phyloP scores from a whole-genome alignment of 2,329 filamentous ascomycete species.

The Colletotrichum cereale region DNA sequence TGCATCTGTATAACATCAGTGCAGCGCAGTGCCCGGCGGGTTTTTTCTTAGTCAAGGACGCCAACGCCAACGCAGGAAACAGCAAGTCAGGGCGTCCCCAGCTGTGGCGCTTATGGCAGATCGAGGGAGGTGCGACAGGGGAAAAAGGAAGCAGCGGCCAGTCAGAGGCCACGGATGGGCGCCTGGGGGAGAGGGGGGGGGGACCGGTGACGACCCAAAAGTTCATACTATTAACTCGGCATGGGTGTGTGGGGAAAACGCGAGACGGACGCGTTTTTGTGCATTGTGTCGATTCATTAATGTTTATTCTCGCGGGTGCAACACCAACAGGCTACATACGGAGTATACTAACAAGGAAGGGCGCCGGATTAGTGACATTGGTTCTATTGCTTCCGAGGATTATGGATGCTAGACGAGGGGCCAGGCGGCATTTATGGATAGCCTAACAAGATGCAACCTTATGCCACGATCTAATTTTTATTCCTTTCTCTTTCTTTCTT shows the following conservation, averaged over 20 bases:
- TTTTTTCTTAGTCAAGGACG: conserved; percentile 20
- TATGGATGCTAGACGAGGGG: conserved; percentile 18
- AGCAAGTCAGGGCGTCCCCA: conserved; percentile 32
- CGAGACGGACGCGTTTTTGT: conserved; percentile 35
- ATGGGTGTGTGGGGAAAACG: conserved; percentile 30
- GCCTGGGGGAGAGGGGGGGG: not conserved
- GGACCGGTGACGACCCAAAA: conserved; percentile 34
- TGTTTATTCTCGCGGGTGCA: not conserved
- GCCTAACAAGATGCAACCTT: not conserved
- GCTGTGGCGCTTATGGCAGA: conserved; percentile 37
- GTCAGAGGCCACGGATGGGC: conserved; percentile 11
- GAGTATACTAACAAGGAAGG: conserved; percentile 3
- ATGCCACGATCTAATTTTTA: not conserved
- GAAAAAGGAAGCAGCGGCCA: conserved; percentile 4
- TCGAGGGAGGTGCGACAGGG: conserved; percentile 38
- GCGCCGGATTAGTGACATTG: conserved; percentile 15
- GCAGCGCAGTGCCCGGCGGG: conserved; percentile 5
- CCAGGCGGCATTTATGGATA: conserved; percentile 33
- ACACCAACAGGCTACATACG: too few species aligned
- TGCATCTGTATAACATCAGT: conserved; percentile 6
- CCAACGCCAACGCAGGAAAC: conserved; percentile 32
- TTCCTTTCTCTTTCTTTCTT: not conserved
- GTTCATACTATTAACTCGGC: conserved; percentile 28
- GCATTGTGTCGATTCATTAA: conserved; percentile 8
- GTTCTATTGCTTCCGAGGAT: conserved; percentile 18